Percentiles rank a stretch among this genome's conserved stretches.
Evolutionary conservation across 345 rosid species (phyloP).

Genomic region (Hypericum androsaemum): DNA sequence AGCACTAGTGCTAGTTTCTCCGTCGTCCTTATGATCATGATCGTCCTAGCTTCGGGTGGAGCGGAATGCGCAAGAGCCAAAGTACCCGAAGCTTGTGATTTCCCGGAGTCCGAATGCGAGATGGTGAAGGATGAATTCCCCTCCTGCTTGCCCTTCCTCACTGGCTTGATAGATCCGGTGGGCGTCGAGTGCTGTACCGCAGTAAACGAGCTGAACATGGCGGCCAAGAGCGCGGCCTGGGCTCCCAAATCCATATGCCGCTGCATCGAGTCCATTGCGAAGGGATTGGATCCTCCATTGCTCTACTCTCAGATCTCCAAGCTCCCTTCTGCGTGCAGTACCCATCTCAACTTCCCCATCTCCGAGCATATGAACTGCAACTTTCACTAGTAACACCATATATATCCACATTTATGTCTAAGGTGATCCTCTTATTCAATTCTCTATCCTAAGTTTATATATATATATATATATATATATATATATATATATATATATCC

Average conservation of each 20-base stretch:
- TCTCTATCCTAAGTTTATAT: too few species aligned
- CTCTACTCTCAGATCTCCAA: neutral
- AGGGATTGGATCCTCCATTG: neutral
- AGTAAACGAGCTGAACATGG: neutral
- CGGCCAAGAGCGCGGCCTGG: neutral
- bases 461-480: too few species aligned
- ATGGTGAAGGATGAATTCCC: neutral
- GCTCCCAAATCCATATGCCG: neutral
- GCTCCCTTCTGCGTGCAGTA: conserved; percentile 6
- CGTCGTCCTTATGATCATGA: too few species aligned
- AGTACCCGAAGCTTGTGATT: too few species aligned
- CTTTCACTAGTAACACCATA: neutral
- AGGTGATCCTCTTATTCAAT: too few species aligned
- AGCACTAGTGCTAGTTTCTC: too few species aligned
- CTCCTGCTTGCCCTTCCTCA: conserved; percentile 4
- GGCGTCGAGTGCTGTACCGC: neutral
- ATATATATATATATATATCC: too few species aligned
- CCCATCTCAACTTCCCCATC: conserved; percentile 34
- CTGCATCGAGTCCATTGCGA: conserved; percentile 8
- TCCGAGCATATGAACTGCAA: conserved; percentile 33
- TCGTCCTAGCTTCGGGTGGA: too few species aligned
- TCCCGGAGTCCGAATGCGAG: neutral
- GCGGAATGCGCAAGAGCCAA: too few species aligned
- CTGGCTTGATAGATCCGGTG: neutral
- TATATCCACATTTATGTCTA: too few species aligned